Conservation (phyloP, 495 filamentous ascomycete species). For the Penicillium paxilli region DNA sequence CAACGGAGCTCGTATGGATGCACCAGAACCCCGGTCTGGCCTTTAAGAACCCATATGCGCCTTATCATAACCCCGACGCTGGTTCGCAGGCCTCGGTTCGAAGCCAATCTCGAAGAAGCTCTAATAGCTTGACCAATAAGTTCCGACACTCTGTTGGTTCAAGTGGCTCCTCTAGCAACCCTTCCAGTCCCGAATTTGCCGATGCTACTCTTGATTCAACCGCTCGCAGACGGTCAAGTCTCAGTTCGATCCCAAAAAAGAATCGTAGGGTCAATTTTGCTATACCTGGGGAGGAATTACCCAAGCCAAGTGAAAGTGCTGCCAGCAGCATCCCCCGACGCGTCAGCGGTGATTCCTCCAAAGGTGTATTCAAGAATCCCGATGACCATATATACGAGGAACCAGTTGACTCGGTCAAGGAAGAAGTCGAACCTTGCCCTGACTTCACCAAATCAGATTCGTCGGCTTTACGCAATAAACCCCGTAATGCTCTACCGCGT, state of each 20-base stretch:
- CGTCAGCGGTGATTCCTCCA: conserved; percentile 40
- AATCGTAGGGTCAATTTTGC: conserved; percentile 46
- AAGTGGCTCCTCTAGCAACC: conserved; percentile 25
- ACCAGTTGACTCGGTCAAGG: conserved; percentile 48
- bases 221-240: conserved; percentile 16
- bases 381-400: conserved; percentile 91
- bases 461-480: conserved; percentile 52
- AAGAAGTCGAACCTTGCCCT: conserved; percentile 31
- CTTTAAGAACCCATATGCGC: conserved; percentile 54
- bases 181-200: conserved; percentile 21
- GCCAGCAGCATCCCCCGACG: conserved; percentile 25
- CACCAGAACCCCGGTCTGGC: conserved; percentile 69
- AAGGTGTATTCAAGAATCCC: conserved; percentile 52
- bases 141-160: conserved; percentile 21
- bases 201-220: conserved; percentile 1
- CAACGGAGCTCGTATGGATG: conserved; percentile 82
- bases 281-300: conserved; percentile 30
- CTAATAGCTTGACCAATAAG: conserved; percentile 13
- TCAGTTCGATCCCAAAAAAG: conserved; percentile 30
- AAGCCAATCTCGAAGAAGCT: conserved; percentile 45
- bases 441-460: conserved; percentile 41
- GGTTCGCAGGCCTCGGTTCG: conserved; percentile 45
- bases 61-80: conserved; percentile 54
- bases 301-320: conserved; percentile 5
- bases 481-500: conserved; percentile 59